Evolutionary conservation across 2,329 filamentous ascomycete genomes (phyloP), one percentile per base, ranked within the genome.

Genomic region (Diaporthe vexans): DNA sequence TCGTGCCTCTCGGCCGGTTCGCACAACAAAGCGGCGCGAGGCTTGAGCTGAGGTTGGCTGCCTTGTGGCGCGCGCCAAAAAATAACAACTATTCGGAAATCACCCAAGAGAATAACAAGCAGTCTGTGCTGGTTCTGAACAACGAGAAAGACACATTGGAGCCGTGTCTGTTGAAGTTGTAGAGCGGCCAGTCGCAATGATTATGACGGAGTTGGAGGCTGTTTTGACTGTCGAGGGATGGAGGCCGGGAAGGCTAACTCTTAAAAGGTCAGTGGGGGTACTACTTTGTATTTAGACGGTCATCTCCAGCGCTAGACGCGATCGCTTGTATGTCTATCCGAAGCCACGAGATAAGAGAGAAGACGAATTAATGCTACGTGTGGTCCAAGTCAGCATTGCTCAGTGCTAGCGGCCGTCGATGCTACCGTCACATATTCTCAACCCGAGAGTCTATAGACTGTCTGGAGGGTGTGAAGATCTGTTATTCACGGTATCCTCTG

Each of bases 341-440:
- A 68, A 54, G 63, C 48, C 63, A 54, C 26, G 63, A 68, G 63
- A 68, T 68, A 68, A 54, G 33, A 68, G 9, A 54, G 63, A 68
- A 35, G 15, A 67, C 33, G 63, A 40, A 21, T n/a, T 11, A 54
- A 68, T 68, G 48, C 63, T 68, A 68, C 48, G 46, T 54, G 24
- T 67, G 46, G 61, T 52, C 46, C 26, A 67, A 43, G 61, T 67
- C 61, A 51, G 61, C 43, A 51, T 33, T 24, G 43, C 61, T 67
- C 46, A 19, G 11, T 17, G 35, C 26, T 21, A 19, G 21, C 26
- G 17, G 10, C 21, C 43, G n/a, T 52, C 61, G 37, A 52, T 67
- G 63, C 19, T n/a, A 54, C 63, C 48, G 63, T 68, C 63, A 54
- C 63, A 68, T 37, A 17, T 3, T 24, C 21, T 24, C 24, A 8